A percentile compares a stretch with the other conserved stretches of the same genome.
Evolutionary conservation across 352 stramenopile genomes (phyloP).

Genomic region (Phytopythium delawarense): DNA sequence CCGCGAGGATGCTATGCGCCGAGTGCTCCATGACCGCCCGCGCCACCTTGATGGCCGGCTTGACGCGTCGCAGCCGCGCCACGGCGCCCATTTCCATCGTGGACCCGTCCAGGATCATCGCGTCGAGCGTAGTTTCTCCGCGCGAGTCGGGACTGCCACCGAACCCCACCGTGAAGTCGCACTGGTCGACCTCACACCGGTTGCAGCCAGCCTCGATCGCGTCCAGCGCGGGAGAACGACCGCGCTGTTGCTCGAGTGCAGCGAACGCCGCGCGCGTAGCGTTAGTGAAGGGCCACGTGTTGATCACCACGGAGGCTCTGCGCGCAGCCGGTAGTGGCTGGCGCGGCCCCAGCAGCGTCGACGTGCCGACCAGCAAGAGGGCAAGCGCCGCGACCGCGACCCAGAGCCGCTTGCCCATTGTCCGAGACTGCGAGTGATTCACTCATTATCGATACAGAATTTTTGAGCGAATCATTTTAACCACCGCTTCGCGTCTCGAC

Average conservation of each 20-base stretch:
- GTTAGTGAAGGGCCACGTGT: slow-evolving; percentile 80
- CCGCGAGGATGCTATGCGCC: slow-evolving; percentile 82
- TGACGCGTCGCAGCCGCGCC: slow-evolving; percentile 72
- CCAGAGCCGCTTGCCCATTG: neutral
- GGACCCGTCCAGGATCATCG: slow-evolving; percentile 88
- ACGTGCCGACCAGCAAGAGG: neutral
- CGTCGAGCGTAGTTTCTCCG: slow-evolving; percentile 89
- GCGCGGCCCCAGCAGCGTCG: neutral
- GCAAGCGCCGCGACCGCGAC: neutral
- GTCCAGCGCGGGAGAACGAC: slow-evolving; percentile 34
- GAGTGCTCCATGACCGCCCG: slow-evolving; percentile 88
- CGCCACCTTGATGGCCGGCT: slow-evolving; percentile 79
- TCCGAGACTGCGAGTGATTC: too few relatives aligned
- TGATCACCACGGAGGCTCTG: slow-evolving; percentile 53
- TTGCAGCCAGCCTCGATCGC: slow-evolving; percentile 71
- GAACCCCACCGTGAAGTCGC: slow-evolving; percentile 87
- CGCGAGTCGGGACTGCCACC: slow-evolving; percentile 81
- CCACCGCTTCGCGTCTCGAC: too few relatives aligned
- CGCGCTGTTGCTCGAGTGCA: slow-evolving; percentile 18
- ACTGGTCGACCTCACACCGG: slow-evolving; percentile 81
- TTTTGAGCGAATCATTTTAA: too few relatives aligned
- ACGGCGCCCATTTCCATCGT: slow-evolving; percentile 86
- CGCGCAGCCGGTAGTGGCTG: neutral
- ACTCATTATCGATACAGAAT: too few relatives aligned
- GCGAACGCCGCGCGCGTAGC: slow-evolving; percentile 66